Conservation (phyloP, 108 stramenopile species). For the Nitzschia palea region DNA sequence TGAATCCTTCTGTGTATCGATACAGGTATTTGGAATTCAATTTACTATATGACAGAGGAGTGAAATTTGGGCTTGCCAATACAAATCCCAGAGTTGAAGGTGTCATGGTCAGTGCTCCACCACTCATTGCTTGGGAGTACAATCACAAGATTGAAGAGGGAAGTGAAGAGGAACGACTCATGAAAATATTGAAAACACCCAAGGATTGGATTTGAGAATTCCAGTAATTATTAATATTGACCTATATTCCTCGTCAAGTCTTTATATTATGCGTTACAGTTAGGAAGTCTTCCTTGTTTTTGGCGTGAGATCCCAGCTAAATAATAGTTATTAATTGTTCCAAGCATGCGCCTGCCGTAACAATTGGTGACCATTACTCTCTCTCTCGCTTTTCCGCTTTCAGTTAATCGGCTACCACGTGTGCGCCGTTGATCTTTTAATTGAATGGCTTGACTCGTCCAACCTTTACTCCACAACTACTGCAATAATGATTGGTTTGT, state of each 20-base stretch:
- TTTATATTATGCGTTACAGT: too few relatives aligned
- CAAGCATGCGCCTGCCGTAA: too few relatives aligned
- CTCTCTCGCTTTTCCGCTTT: too few relatives aligned
- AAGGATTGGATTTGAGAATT: slow-evolving; percentile 83
- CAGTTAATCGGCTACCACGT: too few relatives aligned
- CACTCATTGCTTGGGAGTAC: slow-evolving; percentile 84
- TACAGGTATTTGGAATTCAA: slow-evolving; percentile 85
- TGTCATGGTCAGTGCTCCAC: slow-evolving; percentile 90
- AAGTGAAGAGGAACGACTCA: slow-evolving; percentile 72
- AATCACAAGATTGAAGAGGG: slow-evolving; percentile 69
- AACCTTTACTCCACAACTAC: slow-evolving; percentile 9
- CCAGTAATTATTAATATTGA: too few relatives aligned
- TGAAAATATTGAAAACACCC: slow-evolving; percentile 71
- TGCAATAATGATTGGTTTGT: slow-evolving; percentile 29
- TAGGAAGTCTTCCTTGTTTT: too few relatives aligned
- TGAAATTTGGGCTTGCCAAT: slow-evolving; percentile 84
- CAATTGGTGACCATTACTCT: too few relatives aligned
- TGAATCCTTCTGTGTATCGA: too few relatives aligned
- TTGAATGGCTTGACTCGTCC: slow-evolving; percentile 17
- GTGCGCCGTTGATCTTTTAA: too few relatives aligned
- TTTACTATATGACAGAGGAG: slow-evolving; percentile 87
- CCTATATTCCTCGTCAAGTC: too few relatives aligned
- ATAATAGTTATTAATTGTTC: too few relatives aligned
- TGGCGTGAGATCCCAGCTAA: too few relatives aligned
- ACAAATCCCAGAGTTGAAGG: slow-evolving; percentile 87